Percentiles rank a stretch among this genome's conserved stretches.
Conservation (phyloP, 345 rosid genomes). For the Citrus sp. region DNA sequence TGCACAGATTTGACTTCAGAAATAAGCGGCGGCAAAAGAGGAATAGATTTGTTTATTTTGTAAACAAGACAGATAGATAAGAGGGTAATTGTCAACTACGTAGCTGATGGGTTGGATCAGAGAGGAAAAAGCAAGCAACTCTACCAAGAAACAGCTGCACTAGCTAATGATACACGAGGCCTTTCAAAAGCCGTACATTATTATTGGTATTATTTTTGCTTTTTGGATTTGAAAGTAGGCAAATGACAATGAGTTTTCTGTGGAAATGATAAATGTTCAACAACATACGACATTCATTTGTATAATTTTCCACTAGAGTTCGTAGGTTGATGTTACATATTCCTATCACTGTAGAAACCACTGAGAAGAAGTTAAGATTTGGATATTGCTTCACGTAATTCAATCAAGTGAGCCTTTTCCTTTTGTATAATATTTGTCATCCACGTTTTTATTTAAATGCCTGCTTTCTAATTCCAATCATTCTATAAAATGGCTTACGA, state of each 20-base stretch:
- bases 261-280: not conserved
- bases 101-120: not conserved
- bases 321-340: not conserved
- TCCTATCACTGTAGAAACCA: not conserved
- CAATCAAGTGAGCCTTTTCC: not conserved
- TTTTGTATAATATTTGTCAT: too few relatives aligned
- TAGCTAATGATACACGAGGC: not conserved
- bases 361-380: not conserved
- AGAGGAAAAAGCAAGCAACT: not conserved
- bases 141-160: constrained; percentile 19
- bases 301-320: not conserved
- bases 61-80: not conserved
- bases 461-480: too few relatives aligned
- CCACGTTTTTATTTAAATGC: too few relatives aligned
- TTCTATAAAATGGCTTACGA: too few relatives aligned
- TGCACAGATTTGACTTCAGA: constrained; percentile 22
- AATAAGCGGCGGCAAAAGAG: not conserved
- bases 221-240: not conserved
- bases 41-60: not conserved
- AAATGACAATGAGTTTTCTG: not conserved
- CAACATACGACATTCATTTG: constrained; percentile 11
- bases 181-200: not conserved
- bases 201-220: not conserved
- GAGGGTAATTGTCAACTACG: not conserved
- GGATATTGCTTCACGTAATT: too few relatives aligned